Conservation (phyloP, 139 green algal genomes). For the Eudorina sp. region DNA sequence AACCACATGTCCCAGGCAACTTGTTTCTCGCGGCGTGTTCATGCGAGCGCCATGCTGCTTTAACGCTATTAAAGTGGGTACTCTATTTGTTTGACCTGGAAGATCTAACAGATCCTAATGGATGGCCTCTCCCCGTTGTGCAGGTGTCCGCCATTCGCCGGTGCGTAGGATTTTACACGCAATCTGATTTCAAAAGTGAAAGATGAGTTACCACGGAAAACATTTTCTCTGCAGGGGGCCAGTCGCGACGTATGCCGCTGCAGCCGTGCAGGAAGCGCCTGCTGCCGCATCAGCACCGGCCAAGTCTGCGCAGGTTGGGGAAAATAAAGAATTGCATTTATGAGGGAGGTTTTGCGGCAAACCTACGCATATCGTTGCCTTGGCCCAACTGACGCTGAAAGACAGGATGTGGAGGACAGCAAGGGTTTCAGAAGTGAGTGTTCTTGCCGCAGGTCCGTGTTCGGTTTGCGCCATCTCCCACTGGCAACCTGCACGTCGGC, state of each 20-base stretch:
- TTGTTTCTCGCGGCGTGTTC: conserved; percentile 7
- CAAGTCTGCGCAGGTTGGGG: neutral
- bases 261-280: conserved; percentile 28
- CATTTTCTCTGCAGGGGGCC: neutral
- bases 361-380: too few species aligned
- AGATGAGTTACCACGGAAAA: neutral
- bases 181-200: neutral
- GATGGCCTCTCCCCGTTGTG: neutral
- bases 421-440: neutral
- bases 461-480: conserved; percentile 98
- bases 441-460: conserved; percentile 78
- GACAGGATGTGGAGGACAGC: too few species aligned
- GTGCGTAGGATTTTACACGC: neutral
- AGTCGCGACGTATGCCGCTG: neutral
- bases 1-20: neutral
- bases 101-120: neutral
- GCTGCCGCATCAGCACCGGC: neutral
- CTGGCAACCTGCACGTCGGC: conserved; percentile 97
- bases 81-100: too few species aligned
- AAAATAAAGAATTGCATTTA: too few species aligned
- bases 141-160: conserved; percentile 11
- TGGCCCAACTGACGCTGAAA: too few species aligned
- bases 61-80: conserved; percentile 6
- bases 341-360: too few species aligned
- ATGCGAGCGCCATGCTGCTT: conserved; percentile 11